phyloP scores from a whole-genome alignment of 371 early-diverging fungal genomes.

The Lichtheimia ornata region DNA sequence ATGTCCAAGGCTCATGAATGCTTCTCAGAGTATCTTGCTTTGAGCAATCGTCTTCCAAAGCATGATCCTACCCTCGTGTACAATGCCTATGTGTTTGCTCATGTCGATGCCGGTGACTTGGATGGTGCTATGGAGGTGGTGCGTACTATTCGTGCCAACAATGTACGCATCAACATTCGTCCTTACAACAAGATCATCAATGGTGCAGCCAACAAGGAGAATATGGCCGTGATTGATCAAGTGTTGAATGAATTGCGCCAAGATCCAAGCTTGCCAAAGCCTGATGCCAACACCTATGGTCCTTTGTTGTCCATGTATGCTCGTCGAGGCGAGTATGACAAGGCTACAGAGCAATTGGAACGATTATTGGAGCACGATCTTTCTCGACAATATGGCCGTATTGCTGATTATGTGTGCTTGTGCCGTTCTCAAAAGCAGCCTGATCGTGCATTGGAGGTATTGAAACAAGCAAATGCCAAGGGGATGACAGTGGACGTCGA shows the following conservation, averaged over 20 bases:
- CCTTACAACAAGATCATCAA: conserved; percentile 47
- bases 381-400: conserved; percentile 34
- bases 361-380: conserved; percentile 30
- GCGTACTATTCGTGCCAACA: conserved; percentile 38
- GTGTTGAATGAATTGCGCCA: conserved; percentile 27
- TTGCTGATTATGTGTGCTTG: conserved; percentile 38
- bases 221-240: conserved; percentile 29
- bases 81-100: conserved; percentile 46
- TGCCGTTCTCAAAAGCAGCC: conserved; percentile 24
- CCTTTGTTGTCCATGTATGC: conserved; percentile 34
- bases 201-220: conserved; percentile 27
- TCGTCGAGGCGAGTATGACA: conserved; percentile 27
- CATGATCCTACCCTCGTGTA: conserved; percentile 45
- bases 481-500: conserved; percentile 32
- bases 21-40: conserved; percentile 43
- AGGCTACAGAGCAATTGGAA: conserved; percentile 34
- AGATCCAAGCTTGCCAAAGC: conserved; percentile 28
- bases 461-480: conserved; percentile 23
- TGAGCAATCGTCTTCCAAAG: conserved; percentile 18
- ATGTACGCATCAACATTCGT: conserved; percentile 31
- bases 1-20: conserved; percentile 44
- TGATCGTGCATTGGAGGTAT: conserved; percentile 23
- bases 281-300: conserved; percentile 43
- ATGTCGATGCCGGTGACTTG: conserved; percentile 43
- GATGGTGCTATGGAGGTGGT: conserved; percentile 42